Base-by-base conservation (phyloP, 371 early-diverging fungal genomes). In the Circinella minor region DNA sequence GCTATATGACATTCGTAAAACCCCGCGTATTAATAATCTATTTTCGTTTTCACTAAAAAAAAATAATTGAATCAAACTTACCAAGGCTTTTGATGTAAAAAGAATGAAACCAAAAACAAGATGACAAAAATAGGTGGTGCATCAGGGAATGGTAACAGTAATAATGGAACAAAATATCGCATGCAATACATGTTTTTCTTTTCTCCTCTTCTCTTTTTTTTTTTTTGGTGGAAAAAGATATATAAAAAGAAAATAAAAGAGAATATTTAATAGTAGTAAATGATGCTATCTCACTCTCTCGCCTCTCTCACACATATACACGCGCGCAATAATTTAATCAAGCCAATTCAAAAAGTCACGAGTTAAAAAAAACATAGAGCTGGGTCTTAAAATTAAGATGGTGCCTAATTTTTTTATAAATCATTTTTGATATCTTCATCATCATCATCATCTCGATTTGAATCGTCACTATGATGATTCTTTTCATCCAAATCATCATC, bases 11-110 rank as follows among this genome's bases (percentile, higher is more conserved):
- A 27, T 27, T 27, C 5, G 27, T 36, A 62, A 62, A 9, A 38
- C 34, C 49, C 20, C 14, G 51, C 51, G 43, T 43, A 43, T 43
- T 43, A 43, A 3, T 43, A 43, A 43, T 43, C 43, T 11, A 43
- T 43, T 43, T 27, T 27, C 27, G 43, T 11, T 9, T 43, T 43
- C 43, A 43, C 3, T 43, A 11, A 43, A 2, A 43, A 43, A 43
- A 48, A 17, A 34, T 13, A 27, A 55, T 14, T 48, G 10, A 51
- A 13, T 37, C n/a, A 27, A 27, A 27, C 27, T 78, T 87, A 90
- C 90, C 90, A 90, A 69, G 90, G 90, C 43, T 87, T 82, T 72
- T 89, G 89, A 72, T 88, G 88, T 47, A 85, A 73, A 65, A 88
- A 89, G 69, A 88, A 88, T 18, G 90, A 90, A 54, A 89, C 74